Base-by-base conservation (phyloP, 805 yeast genomes). In the Maudiozyma turicensis region DNA sequence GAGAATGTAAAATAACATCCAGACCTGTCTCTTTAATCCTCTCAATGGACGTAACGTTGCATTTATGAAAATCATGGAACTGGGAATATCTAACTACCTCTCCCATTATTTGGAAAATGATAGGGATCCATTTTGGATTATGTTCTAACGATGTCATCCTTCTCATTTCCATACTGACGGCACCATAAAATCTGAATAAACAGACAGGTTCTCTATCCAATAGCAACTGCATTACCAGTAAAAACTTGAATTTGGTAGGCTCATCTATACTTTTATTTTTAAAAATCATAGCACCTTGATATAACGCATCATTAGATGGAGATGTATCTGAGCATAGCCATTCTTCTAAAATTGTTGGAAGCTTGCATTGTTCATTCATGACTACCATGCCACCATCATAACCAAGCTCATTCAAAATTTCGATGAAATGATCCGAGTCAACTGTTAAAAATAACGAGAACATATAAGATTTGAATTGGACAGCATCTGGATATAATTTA, bases 341-440 rank as follows among this genome's bases (percentile, higher is more conserved):
- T 48, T 62, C 67, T 9, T 66, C 51, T 33, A 73, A 49, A 3
- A 49, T 32, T 30, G 59, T 58, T 8, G 82, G 81, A 8, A 74
- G 56, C n/a, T 58, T 62, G 20, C 61, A 58, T 11, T 63, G 61
- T 1, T 65, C 69, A 39, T 60, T 65, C 29, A 75, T 46, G 1
- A 45, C 43, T 3, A 68, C 50, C 50, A 63, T 52, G 8, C 69
- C 72, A 8, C 59, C 64, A 15, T 63, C 63, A 29, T 71, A 46
- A 7, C 69, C 74, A 46, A 68, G 66, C 3, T 64, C 68, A 31
- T 64, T 59, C 20, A 74, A 51, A 0, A 61, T 45, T 14, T 57
- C 53, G 1, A 50, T 50, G 38, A 76, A 60, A 13, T 75, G 75
- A 5, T 70, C 69, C 3, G 69, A 64, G 28, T 66, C 61, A 26